phyloP scores from a whole-genome alignment of 331 rosid genomes.

The Spiraea crenata region DNA sequence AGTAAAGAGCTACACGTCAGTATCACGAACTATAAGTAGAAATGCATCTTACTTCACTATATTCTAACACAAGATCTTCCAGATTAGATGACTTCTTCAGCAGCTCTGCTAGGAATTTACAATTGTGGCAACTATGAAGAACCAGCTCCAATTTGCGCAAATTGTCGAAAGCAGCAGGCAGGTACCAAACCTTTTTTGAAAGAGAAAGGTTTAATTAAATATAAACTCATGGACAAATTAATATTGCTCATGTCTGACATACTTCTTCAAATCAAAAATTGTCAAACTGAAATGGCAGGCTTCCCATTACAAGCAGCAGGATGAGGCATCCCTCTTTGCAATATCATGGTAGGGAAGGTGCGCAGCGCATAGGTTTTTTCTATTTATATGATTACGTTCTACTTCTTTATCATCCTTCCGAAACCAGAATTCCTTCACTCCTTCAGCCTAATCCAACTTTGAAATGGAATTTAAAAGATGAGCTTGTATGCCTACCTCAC shows the following conservation, averaged over 20 bases:
- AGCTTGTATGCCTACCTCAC: background rate
- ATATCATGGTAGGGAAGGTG: background rate
- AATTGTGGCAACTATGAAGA: background rate
- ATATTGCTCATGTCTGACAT: background rate
- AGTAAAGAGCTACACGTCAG: background rate
- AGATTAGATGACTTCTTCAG: conserved; percentile 2
- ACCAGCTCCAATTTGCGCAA: background rate
- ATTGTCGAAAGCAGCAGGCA: conserved; percentile 15
- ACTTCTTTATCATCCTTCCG: background rate
- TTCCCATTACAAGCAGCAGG: background rate
- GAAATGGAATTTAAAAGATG: background rate
- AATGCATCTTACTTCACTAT: background rate
- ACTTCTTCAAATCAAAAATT: background rate
- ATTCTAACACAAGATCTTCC: background rate
- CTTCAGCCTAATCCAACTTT: background rate
- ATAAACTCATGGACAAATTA: background rate
- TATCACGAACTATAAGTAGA: background rate
- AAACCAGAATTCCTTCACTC: background rate
- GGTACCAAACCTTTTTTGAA: background rate
- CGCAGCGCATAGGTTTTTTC: background rate
- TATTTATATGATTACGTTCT: background rate
- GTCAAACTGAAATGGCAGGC: background rate
- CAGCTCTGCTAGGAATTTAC: background rate
- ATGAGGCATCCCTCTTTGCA: no score
- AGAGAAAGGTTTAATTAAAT: background rate